Evolutionary conservation across 371 early-diverging fungal species (phyloP), one percentile per base, ranked within the genome.

Genomic region (Funneliformis caledonium): DNA sequence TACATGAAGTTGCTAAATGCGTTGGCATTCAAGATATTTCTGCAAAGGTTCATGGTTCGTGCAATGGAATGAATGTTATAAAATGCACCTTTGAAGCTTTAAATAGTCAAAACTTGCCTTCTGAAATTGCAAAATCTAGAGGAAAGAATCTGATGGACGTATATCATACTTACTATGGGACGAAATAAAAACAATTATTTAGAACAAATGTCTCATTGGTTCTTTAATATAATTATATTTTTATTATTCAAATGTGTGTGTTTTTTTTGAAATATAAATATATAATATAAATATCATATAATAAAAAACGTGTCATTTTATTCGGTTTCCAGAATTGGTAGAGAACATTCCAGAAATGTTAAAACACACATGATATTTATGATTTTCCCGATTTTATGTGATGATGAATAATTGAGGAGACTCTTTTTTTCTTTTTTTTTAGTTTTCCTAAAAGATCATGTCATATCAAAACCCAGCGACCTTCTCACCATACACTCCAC

Each of bases 51-150:
- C 87, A 90, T 83, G 99, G 99, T 5, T 96, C 97, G 19, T 89
- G 91, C 62, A 97, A 97, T 85, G 97, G 97, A 11, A 95, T 99
- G 94, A 99, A 99, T 85, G 98, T 99, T 37, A 92, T 97, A 88
- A 97, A 99, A 89, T 96, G 94, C 26, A 94, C 96, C 6, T 97
- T 99, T 84, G 96, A 93, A 85, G 99, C 99, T 6, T 86, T 99
- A n/a, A 84, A 87, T 65, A 84, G 87, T 52, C 99, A 99, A 87
- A 92, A 90, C 84, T 85, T 91, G 31, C 96, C 98, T 11, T 88
- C 91, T 64, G 94, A 97, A 72, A 92, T 99, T 86, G 97, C 99
- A 37, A 89, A 89, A 83, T 89, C 91, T 81, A 89, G 98, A 75
- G 99, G 99, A 59, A 90, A 95, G 85, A 95, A 94, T 68, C 87